Percentiles rank a stretch among this genome's conserved stretches.
These are phyloP conservation scores for Aspergillus sp. DNA, from an alignment of 2,329 filamentous ascomycete species.

Conservation along the genomic window DNA sequence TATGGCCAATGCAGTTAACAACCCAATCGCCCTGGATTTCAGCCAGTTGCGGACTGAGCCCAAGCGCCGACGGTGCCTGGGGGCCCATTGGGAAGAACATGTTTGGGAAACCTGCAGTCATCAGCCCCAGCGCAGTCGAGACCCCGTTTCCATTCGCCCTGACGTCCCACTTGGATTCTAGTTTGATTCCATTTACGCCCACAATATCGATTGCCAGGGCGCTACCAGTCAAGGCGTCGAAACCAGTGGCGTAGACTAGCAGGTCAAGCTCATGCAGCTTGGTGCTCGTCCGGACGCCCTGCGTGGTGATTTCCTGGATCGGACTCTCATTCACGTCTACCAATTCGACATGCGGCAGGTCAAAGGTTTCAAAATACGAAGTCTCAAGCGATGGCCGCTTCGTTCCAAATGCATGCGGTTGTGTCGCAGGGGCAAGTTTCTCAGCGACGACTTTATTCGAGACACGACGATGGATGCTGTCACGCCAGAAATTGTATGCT, in stretches of 20 bases:
- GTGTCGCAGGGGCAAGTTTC: not conserved
- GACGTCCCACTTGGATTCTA: slow-evolving; percentile 37
- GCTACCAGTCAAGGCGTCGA: not conserved
- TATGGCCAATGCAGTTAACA: slow-evolving; percentile 50
- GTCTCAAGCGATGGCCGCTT: not conserved
- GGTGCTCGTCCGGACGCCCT: not conserved
- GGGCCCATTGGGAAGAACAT: slow-evolving; percentile 56
- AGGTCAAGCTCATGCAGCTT: not conserved
- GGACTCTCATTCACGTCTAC: not conserved
- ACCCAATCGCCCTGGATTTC: slow-evolving; percentile 60
- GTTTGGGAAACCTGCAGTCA: slow-evolving; percentile 47
- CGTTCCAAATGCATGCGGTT: not conserved
- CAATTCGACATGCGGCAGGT: not conserved
- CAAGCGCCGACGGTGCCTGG: slow-evolving; percentile 56
- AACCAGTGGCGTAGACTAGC: not conserved
- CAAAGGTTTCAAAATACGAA: not conserved
- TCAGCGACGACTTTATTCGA: not conserved
- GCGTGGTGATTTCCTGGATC: not conserved
- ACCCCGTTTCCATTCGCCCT: slow-evolving; percentile 21
- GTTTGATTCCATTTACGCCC: slow-evolving; percentile 9
- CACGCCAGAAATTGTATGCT: not conserved
- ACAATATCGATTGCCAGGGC: not conserved
- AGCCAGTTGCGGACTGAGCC: slow-evolving; percentile 55
- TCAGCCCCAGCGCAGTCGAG: slow-evolving; percentile 40
- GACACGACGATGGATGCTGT: not conserved